Conservation (phyloP, 441 rosid genomes). For the Daphne laureola region DNA sequence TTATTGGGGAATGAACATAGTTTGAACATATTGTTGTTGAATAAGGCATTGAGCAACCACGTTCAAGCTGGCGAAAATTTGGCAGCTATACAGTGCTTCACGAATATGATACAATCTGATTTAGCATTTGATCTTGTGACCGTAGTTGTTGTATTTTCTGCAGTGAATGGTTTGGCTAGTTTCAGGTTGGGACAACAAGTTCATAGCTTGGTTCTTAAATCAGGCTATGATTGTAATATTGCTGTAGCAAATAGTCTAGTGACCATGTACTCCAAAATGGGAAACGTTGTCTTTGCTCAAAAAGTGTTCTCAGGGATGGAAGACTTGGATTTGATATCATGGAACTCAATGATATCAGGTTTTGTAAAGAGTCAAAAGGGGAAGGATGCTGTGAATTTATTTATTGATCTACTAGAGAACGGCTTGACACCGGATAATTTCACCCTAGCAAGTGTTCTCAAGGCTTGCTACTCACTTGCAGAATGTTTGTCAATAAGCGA, state of each 20-base stretch:
- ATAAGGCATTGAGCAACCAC: constrained; percentile 21
- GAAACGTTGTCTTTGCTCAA: constrained; percentile 15
- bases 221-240: constrained; percentile 26
- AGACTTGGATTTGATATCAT: constrained; percentile 32
- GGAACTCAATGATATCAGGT: constrained; percentile 35
- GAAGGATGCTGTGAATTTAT: constrained; percentile 23
- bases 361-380: constrained; percentile 22
- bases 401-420: constrained; percentile 21
- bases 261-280: constrained; percentile 30
- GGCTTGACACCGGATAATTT: constrained; percentile 31
- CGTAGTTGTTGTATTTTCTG: constrained; percentile 25
- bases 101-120: constrained; percentile 23
- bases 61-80: constrained; percentile 18
- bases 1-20: constrained; percentile 1
- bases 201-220: constrained; percentile 34
- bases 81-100: constrained; percentile 25
- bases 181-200: constrained; percentile 25
- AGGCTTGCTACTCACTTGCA: constrained; percentile 29
- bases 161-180: constrained; percentile 22
- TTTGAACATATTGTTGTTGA: constrained; percentile 18
- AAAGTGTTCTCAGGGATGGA: constrained; percentile 22
- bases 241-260: constrained; percentile 29
- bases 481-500: constrained; percentile 22
- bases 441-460: constrained; percentile 30
- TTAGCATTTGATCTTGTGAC: constrained; percentile 31